A percentile compares a stretch with the other conserved stretches of the same genome.
Evolutionary conservation across 169 alveolate genomes (phyloP).

Genomic region (Plasmodium falciparum): DNA sequence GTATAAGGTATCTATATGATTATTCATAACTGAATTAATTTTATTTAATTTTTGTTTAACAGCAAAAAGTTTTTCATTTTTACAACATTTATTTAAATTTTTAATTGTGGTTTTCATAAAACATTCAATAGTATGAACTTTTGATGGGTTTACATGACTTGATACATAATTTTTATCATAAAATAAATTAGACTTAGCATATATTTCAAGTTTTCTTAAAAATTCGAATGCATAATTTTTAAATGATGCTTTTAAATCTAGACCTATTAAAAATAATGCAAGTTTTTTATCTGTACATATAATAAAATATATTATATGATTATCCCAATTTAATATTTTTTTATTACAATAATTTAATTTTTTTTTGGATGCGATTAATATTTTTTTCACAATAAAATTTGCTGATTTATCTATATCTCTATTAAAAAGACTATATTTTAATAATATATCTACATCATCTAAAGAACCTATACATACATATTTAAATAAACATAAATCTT

Average conservation of each 20-base stretch:
- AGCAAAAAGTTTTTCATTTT: slow-evolving; percentile 63
- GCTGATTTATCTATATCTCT: slow-evolving; percentile 48
- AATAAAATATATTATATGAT: slow-evolving; percentile 52
- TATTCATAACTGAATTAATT: slow-evolving; percentile 73
- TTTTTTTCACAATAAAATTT: slow-evolving; percentile 45
- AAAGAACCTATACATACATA: slow-evolving; percentile 71
- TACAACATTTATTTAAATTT: slow-evolving; percentile 50
- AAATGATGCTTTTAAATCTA: slow-evolving; percentile 48
- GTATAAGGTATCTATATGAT: slow-evolving; percentile 60
- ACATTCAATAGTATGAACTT: slow-evolving; percentile 26
- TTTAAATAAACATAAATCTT: slow-evolving; percentile 13
- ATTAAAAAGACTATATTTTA: slow-evolving; percentile 28
- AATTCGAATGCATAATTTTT: slow-evolving; percentile 69
- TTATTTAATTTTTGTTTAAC: slow-evolving; percentile 67
- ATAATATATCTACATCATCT: slow-evolving; percentile 53
- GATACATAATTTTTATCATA: slow-evolving; percentile 32
- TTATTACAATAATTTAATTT: slow-evolving; percentile 53
- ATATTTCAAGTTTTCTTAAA: slow-evolving; percentile 52
- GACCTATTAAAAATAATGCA: slow-evolving; percentile 61
- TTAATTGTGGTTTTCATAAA: slow-evolving; percentile 41
- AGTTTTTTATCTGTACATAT: slow-evolving; percentile 65
- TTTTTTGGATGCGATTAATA: slow-evolving; percentile 51
- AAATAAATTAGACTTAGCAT: slow-evolving; percentile 52
- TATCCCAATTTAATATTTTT: slow-evolving; percentile 72
- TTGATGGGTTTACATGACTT: slow-evolving; percentile 34